phyloP scores from a whole-genome alignment of 257 asterid species.

The Salvia miltiorrhiza region DNA sequence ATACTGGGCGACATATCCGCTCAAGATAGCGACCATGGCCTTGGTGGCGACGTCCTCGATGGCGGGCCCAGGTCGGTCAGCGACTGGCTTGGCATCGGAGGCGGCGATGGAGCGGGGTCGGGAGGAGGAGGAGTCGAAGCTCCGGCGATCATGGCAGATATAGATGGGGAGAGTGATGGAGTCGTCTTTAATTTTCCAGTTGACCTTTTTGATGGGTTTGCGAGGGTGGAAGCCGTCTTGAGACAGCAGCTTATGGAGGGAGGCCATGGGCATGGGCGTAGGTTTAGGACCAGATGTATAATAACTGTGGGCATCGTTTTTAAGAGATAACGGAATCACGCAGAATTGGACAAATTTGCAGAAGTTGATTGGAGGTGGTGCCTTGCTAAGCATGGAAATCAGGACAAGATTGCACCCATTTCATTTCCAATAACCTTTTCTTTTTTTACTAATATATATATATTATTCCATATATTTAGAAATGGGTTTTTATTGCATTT shows the following conservation, averaged over 20 bases:
- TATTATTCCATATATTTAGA: no score
- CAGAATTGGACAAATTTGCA: conserved; percentile 29
- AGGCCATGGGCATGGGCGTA: conserved; percentile 52
- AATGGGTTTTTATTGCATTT: no score
- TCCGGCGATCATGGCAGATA: conserved; percentile 65
- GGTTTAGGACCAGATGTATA: conserved; percentile 25
- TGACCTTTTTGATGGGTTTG: conserved; percentile 42
- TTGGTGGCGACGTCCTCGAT: conserved; percentile 60
- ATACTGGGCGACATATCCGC: conserved; percentile 55
- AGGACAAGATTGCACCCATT: conserved; percentile 34
- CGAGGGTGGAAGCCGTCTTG: conserved; percentile 51
- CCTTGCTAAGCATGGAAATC: conserved; percentile 11
- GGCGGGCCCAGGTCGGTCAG: conserved; percentile 38
- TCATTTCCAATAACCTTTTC: background rate
- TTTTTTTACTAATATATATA: no score
- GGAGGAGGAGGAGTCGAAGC: conserved; percentile 35
- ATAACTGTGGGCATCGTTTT: conserved; percentile 34
- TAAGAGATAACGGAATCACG: conserved; percentile 24
- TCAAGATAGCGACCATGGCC: conserved; percentile 62
- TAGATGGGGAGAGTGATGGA: conserved; percentile 47
- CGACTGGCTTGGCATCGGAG: conserved; percentile 31
- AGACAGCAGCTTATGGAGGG: conserved; percentile 66
- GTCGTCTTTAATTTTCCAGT: conserved; percentile 37
- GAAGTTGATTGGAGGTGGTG: conserved; percentile 27
- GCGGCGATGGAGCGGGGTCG: conserved; percentile 28